Percentiles rank a stretch among this genome's conserved stretches.
phyloP scores from a whole-genome alignment of 2,329 filamentous ascomycete genomes.

The Xylaria hypoxylon region DNA sequence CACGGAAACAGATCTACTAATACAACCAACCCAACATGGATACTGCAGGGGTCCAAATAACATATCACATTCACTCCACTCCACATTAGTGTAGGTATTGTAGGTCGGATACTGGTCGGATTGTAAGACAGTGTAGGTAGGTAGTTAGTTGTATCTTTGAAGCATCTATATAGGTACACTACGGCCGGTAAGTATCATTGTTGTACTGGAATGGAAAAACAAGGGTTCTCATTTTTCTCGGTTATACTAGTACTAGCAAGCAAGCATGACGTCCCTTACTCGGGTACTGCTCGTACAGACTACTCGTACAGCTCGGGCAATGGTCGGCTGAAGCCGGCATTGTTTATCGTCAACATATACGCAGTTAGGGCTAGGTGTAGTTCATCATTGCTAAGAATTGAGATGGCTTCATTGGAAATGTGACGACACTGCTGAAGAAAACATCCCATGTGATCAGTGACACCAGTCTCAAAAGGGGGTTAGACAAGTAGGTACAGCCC shows the following conservation, averaged over 20 bases:
- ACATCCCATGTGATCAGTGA: neutral
- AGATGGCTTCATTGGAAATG: neutral
- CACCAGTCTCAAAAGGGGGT: neutral
- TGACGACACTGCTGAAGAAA: constrained; percentile 22
- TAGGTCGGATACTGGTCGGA: no score
- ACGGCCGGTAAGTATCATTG: neutral
- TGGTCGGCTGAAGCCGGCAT: constrained; percentile 17
- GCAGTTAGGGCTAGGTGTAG: no score
- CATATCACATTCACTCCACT: neutral
- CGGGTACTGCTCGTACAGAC: constrained; percentile 2
- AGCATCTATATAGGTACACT: neutral
- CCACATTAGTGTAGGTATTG: neutral
- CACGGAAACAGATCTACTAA: neutral
- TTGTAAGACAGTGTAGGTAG: no score
- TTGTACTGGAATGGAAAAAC: neutral
- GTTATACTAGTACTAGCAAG: constrained; percentile 14
- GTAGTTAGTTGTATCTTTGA: no score
- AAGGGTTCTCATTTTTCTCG: constrained; percentile 7
- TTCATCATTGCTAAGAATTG: neutral
- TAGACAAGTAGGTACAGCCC: neutral
- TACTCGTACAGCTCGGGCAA: no score
- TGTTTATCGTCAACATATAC: neutral
- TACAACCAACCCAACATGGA: neutral
- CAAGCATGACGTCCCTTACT: constrained; percentile 6
- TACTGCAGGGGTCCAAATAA: neutral